phyloP scores from a whole-genome alignment of 257 asterid genomes.

The Gentiana macrophylla region DNA sequence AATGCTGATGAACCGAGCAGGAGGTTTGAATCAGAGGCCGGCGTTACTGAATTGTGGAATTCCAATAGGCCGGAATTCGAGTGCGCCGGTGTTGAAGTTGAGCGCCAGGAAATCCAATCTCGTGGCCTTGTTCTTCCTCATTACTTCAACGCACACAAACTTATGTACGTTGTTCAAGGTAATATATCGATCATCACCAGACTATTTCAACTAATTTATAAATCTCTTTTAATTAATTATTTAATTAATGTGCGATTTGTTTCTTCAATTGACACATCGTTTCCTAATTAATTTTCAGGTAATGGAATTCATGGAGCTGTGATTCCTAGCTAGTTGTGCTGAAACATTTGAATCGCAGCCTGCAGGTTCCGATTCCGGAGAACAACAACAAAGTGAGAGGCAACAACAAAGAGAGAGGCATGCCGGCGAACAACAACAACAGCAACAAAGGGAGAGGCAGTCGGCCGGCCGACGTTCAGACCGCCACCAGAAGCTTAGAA shows the following conservation, averaged over 20 bases:
- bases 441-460: no score
- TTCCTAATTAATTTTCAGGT: constrained; percentile 20
- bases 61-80: constrained; percentile 30
- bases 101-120: constrained; percentile 24
- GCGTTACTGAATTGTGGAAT: constrained; percentile 51
- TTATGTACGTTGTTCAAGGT: constrained; percentile 42
- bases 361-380: not conserved
- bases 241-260: no score
- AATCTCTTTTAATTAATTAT: not conserved
- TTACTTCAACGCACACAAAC: constrained; percentile 44
- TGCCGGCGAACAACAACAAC: no score
- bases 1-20: constrained; percentile 36
- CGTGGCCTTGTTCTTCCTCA: constrained; percentile 48
- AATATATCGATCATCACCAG: not conserved
- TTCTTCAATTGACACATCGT: no score
- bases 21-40: constrained; percentile 38
- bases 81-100: constrained; percentile 47
- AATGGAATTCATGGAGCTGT: constrained; percentile 37
- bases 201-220: no score
- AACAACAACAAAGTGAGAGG: constrained; percentile 2
- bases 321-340: constrained; percentile 59
- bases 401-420: not conserved
- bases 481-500: constrained; percentile 23
- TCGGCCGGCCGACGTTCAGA: constrained; percentile 1
- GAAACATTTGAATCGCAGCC: constrained; percentile 39